Evolutionary conservation across 2,329 filamentous ascomycete species (phyloP).

Genomic region (Colletotrichum graminicola): DNA sequence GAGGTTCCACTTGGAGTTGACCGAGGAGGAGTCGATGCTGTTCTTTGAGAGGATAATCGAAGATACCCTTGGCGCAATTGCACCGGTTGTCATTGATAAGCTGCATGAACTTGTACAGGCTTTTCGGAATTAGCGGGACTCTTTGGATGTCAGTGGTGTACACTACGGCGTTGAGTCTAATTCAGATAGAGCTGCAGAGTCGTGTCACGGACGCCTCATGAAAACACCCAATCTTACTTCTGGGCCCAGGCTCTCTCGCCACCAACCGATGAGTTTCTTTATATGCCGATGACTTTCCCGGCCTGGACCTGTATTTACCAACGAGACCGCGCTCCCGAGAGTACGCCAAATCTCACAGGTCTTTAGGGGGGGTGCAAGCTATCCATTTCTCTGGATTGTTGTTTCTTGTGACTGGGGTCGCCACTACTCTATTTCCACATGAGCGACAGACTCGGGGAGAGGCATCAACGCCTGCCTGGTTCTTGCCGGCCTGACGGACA

Average conservation of each 20-base stretch:
- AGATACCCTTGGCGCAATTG: constrained; percentile 88
- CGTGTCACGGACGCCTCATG: background rate
- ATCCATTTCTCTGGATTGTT: background rate
- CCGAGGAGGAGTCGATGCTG: constrained; percentile 90
- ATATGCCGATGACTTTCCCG: background rate
- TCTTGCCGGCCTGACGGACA: background rate
- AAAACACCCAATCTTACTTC: background rate
- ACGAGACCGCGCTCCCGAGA: background rate
- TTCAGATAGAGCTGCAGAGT: constrained; percentile 5
- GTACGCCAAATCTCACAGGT: background rate
- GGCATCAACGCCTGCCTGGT: background rate
- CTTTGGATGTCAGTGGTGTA: background rate
- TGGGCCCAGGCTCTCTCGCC: background rate
- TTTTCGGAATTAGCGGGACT: constrained; percentile 59
- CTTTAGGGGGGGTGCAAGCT: no score
- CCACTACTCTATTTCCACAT: background rate
- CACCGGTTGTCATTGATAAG: constrained; percentile 94
- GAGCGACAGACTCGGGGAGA: background rate
- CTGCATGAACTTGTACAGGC: constrained; percentile 95
- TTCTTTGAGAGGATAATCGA: constrained; percentile 92
- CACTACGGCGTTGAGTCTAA: background rate
- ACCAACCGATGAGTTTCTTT: background rate
- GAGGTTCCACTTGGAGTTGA: constrained; percentile 90
- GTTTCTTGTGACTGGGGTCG: background rate
- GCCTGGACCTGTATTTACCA: background rate